These are phyloP conservation scores for Trichoderma asperelloides DNA, from an alignment of 495 filamentous ascomycete genomes.

Conservation along the genomic window DNA sequence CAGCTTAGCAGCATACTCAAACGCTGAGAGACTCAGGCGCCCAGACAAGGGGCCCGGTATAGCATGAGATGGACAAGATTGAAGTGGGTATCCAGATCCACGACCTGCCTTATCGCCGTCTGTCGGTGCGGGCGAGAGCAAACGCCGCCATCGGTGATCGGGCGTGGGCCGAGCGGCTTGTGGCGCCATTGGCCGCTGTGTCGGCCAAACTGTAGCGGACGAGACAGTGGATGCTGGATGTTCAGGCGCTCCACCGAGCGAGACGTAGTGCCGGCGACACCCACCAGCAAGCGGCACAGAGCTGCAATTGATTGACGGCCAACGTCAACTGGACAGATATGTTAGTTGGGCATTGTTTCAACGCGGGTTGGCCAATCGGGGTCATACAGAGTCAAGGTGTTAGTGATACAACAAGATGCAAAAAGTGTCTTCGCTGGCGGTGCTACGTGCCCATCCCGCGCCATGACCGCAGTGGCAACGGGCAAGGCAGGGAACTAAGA, in stretches of 20 bases:
- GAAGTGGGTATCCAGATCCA: constrained; percentile 1
- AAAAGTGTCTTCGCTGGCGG: too few relatives aligned
- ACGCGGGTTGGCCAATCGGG: too few relatives aligned
- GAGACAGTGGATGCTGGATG: background rate
- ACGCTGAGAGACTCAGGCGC: background rate
- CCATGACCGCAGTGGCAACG: too few relatives aligned
- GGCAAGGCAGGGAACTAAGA: too few relatives aligned
- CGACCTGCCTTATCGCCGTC: constrained; percentile 2
- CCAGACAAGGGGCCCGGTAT: background rate
- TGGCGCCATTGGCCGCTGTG: background rate
- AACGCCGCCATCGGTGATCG: background rate
- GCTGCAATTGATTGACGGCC: too few relatives aligned
- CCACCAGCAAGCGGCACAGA: background rate
- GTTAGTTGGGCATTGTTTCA: too few relatives aligned
- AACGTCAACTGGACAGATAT: too few relatives aligned
- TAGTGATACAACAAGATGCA: too few relatives aligned
- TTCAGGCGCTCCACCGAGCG: background rate
- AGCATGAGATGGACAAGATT: constrained; percentile 6
- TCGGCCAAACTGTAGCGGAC: background rate
- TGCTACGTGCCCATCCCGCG: too few relatives aligned
- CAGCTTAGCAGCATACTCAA: background rate
- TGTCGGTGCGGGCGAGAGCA: background rate
- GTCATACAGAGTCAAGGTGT: too few relatives aligned
- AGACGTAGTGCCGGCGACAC: background rate
- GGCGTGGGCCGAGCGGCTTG: background rate